These are phyloP conservation scores for Falciphora oryzae DNA, from an alignment of 2,329 filamentous ascomycete species.

Conservation along the genomic window DNA sequence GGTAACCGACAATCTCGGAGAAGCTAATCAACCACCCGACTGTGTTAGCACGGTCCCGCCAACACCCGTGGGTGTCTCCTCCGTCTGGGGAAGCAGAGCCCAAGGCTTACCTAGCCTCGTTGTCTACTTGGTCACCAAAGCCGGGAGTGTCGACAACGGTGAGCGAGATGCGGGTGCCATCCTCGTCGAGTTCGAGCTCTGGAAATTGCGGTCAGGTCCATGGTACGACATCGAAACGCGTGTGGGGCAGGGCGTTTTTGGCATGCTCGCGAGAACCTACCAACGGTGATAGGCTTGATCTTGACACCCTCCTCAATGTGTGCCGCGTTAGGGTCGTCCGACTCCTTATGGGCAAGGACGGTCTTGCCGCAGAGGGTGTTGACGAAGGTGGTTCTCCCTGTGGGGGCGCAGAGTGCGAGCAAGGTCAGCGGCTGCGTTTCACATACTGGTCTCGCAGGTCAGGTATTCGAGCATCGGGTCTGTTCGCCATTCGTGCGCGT, in stretches of 20 bases:
- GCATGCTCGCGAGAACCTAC: constrained; percentile 48
- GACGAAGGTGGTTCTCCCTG: constrained; percentile 96
- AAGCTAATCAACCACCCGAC: constrained; percentile 53
- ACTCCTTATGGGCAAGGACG: constrained; percentile 86
- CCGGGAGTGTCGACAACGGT: constrained; percentile 98
- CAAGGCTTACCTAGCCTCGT: constrained; percentile 79
- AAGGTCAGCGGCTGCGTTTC: background rate
- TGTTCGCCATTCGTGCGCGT: background rate
- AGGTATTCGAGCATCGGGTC: background rate
- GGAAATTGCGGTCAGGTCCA: constrained; percentile 8
- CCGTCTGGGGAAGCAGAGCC: too few species aligned
- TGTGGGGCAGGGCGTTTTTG: constrained; percentile 8
- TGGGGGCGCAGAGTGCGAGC: background rate
- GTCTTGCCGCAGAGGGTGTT: constrained; percentile 97
- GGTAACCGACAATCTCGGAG: constrained; percentile 94
- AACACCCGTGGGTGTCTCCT: background rate
- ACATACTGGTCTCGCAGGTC: background rate
- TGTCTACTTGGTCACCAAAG: constrained; percentile 98
- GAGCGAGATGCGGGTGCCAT: constrained; percentile 94
- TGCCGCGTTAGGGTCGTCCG: constrained; percentile 81
- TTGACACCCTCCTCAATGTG: constrained; percentile 95
- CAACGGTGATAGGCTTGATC: constrained; percentile 97
- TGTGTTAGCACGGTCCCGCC: background rate
- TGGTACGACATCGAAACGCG: constrained; percentile 12
- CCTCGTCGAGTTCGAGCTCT: constrained; percentile 96